phyloP scores from a whole-genome alignment of 2,329 filamentous ascomycete genomes.

The Pseudogymnoascus destructans region DNA sequence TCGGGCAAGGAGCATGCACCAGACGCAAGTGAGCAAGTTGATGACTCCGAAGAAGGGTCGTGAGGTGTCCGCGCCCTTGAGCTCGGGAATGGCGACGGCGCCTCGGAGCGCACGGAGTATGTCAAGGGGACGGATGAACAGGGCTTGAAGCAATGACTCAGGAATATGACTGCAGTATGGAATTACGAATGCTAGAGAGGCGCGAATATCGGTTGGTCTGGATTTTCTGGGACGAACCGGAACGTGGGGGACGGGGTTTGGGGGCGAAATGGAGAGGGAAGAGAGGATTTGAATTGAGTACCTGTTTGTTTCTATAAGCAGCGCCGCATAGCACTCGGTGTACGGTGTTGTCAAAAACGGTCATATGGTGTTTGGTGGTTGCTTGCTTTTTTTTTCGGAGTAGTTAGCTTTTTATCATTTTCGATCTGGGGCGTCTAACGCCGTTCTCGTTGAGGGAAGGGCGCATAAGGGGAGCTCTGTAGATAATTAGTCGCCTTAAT shows the following conservation, averaged over 20 bases:
- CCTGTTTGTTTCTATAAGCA: not conserved
- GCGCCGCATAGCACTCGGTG: conserved; percentile 4
- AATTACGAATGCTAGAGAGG: not conserved
- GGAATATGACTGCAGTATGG: not conserved
- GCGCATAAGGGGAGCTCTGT: not conserved
- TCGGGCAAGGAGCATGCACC: conserved; percentile 48
- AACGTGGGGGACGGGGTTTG: not conserved
- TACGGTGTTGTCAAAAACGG: conserved; percentile 2
- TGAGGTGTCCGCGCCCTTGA: not conserved
- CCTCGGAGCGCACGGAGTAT: not conserved
- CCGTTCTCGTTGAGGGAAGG: not conserved
- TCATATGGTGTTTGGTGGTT: not conserved
- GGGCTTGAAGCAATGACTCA: not conserved
- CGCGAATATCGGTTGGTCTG: not conserved
- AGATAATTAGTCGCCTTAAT: not conserved
- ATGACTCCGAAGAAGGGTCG: conserved; percentile 40
- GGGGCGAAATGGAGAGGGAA: not conserved
- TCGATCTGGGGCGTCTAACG: not conserved
- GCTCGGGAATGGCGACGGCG: not conserved
- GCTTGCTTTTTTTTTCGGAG: not conserved
- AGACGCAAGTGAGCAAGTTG: conserved; percentile 38
- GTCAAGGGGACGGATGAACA: not conserved
- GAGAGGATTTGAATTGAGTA: not conserved
- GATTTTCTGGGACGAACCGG: not conserved
- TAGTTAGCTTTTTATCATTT: not conserved